Evolutionary conservation across 768 basidiomycete species (phyloP), one percentile per base, ranked within the genome.

Genomic region (Russula dissimulans): DNA sequence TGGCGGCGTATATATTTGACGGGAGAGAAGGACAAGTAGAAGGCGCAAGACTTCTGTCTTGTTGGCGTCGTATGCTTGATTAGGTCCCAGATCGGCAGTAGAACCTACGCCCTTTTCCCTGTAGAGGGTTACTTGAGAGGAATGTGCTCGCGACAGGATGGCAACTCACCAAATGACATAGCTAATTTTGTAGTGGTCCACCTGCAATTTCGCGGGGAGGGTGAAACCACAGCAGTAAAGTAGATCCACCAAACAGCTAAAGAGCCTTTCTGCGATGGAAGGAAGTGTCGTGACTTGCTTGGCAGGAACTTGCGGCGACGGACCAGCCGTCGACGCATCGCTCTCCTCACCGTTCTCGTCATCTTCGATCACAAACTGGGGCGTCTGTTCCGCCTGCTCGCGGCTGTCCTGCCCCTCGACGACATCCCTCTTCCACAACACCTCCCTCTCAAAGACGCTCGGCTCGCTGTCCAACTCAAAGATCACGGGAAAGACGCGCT

Each of bases 81-180:
- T 80, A 8, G 83, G 76, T 0, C 85, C 86, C 8, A 83, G 80
- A 69, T 90, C 86, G 41, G 80, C 76, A 2, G 92, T 91, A 2
- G 92, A 92, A 12, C 97, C 95, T 26, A 99, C 82, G 12, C 95
- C 95, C 68, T 88, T 92, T 77, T 97, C 93, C 95, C 95, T 94
- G 58, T 36, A 50, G 43, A 56, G 34, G 34, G 18, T 46, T 36
- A 61, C 56, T 26, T 2, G 2, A 39, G 52, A 44, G 22, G 43
- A 18, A 15, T 7, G 6, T 18, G 59, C 14, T 6, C 62, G 4
- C 36, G 52, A 49, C 34, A 17, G n/a, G 17, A 26, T 15, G 45
- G 29, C 7, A 29, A 6, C 55, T 70, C 54, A 91, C 91, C 92
- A 95, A 56, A 95, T 95, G 26, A 89, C 77, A 76, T 93, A 88